Base-by-base conservation (phyloP, 805 yeast genomes). In the Yamadazyma tumulicola region DNA sequence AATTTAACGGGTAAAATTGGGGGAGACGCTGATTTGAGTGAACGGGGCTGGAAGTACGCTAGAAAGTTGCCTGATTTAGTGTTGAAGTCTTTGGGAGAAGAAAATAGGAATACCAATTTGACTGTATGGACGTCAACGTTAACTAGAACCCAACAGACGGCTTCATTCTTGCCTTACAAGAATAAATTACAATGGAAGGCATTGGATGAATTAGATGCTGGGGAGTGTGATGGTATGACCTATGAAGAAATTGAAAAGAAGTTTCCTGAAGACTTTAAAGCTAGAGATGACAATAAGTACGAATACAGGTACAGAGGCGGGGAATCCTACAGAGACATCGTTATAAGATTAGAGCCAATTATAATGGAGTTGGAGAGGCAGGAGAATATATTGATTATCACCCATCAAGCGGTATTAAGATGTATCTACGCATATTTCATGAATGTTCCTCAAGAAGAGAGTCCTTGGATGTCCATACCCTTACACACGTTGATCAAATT, bases 381-480 rank as follows among this genome's bases (percentile, higher is more conserved):
- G 61, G 97, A 93, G 51, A 89, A 93, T 57, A 88, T 93, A 32
- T 70, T 93, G 55, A 91, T 93, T 41, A 93, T 93, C 27, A 93
- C 98, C 3, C 99, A 93, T 59, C 99, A 93, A 62, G 97, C 97
- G 0, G 97, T 93, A 8, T 69, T 93, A 46, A 75, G 99, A 51
- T 93, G 99, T 55, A 81, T 93, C 34, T 93, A 93, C 60, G 97
- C 98, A 6, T 93, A 93, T 60, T 93, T 89, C 55, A 93, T 93
- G 97, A 91, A 93, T 55, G 95, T 93, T 13, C 96, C 97, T 4
- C 97, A 91, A 58, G 96, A 91, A 50, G 91, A 87, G 57, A 77
- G 89, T 39, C 99, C 99, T 4, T 93, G 98, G 98, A 88, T 93
- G 96, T 86, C 94, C 25, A 94, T 93, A 39, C 99, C 99, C 5